Evolutionary conservation across 306 rosid species (phyloP).

Genomic region (Citrullus colocynthis): DNA sequence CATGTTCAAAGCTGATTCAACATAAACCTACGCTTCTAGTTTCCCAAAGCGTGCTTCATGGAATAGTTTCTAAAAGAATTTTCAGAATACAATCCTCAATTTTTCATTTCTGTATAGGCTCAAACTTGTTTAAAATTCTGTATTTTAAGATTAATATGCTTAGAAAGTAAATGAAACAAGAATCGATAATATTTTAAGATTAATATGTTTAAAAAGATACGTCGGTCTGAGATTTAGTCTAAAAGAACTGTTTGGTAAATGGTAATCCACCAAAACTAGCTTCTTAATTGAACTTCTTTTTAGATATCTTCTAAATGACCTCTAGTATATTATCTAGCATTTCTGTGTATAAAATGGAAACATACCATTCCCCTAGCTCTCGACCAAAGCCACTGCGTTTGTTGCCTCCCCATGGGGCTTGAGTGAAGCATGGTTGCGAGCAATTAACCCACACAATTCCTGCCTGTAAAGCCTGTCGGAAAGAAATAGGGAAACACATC

Average conservation of each 20-base stretch:
- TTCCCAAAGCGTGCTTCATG: background rate
- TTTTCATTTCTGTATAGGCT: background rate
- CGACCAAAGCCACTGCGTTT: slow-evolving; percentile 98
- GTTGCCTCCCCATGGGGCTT: slow-evolving; percentile 98
- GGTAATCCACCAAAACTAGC: background rate
- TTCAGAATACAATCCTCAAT: background rate
- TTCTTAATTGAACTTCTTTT: background rate
- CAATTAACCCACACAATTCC: slow-evolving; percentile 95
- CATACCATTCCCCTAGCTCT: slow-evolving; percentile 93
- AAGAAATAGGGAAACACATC: slow-evolving; percentile 3
- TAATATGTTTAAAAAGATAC: background rate
- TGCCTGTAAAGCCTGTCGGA: slow-evolving; percentile 62
- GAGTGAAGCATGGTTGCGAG: slow-evolving; percentile 94
- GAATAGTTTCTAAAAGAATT: background rate
- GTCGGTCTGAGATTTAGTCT: background rate
- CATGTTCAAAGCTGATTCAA: background rate
- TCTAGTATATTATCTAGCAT: background rate
- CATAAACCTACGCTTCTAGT: background rate
- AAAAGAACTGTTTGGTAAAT: background rate
- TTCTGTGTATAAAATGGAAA: slow-evolving; percentile 7
- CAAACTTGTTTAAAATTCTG: background rate
- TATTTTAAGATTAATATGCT: too few relatives aligned
- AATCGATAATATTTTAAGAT: background rate
- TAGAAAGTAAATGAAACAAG: background rate
- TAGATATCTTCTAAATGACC: background rate